These are phyloP conservation scores for Entophlyctis helioformis DNA, from an alignment of 192 early-diverging fungal species.

Conservation along the genomic window DNA sequence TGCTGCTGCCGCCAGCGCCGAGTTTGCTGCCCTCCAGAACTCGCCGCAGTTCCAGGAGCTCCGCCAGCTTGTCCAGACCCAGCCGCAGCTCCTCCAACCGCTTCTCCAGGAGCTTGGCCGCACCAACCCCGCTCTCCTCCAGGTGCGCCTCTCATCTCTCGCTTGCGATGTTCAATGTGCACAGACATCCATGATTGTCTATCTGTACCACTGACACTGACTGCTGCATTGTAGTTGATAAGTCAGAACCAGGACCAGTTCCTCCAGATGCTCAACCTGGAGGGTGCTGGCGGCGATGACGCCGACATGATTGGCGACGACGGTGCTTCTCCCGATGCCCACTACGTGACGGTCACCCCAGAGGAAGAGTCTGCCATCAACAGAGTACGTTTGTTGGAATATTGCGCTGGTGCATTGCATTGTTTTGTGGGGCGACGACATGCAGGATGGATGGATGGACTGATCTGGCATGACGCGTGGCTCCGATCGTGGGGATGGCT, in stretches of 20 bases:
- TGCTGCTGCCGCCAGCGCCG: constrained; percentile 14
- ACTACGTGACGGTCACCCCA: constrained; percentile 70
- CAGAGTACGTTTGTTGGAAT: constrained; percentile 37
- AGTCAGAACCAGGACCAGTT: constrained; percentile 68
- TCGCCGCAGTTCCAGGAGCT: constrained; percentile 87
- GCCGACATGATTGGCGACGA: constrained; percentile 38
- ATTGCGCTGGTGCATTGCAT: no score
- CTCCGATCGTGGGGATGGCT: no score
- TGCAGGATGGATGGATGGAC: no score
- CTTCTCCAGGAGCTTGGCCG: constrained; percentile 73
- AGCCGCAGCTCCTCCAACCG: constrained; percentile 78
- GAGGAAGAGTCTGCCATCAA: constrained; percentile 88
- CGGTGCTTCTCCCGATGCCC: constrained; percentile 14
- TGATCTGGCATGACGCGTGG: no score
- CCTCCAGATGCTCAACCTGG: constrained; percentile 48
- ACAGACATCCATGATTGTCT: no score
- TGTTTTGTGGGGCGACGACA: no score
- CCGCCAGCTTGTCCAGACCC: constrained; percentile 69
- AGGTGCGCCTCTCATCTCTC: constrained; percentile 22
- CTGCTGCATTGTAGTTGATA: constrained; percentile 38
- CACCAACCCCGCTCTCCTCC: constrained; percentile 73
- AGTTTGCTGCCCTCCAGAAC: constrained; percentile 50
- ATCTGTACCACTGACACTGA: no score
- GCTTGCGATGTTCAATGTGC: no score
- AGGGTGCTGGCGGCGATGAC: constrained; percentile 35